phyloP scores from a whole-genome alignment of 75 land plant species.

The Adiantum capillusveneris region DNA sequence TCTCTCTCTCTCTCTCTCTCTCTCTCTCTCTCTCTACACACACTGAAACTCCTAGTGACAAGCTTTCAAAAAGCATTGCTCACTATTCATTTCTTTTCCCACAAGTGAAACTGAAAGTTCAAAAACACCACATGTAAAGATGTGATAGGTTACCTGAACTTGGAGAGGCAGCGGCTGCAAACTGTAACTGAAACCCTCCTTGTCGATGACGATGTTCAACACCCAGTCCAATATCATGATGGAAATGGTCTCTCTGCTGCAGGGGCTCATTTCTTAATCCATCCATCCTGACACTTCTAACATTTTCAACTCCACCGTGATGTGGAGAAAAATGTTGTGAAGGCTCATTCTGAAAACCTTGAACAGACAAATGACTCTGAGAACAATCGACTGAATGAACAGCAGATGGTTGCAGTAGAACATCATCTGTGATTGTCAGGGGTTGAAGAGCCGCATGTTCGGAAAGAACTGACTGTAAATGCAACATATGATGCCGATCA shows the following conservation, averaged over 20 bases:
- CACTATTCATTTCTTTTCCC: no score
- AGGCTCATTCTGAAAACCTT: background rate
- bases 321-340: background rate
- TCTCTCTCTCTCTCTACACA: no score
- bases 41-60: no score
- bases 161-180: conserved; percentile 12
- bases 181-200: conserved; percentile 11
- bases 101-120: no score
- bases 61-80: no score
- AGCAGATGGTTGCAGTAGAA: background rate
- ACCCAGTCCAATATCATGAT: background rate
- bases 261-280: background rate
- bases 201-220: background rate
- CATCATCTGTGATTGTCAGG: conserved; percentile 1
- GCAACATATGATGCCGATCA: conserved; percentile 13
- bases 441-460: background rate
- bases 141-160: conserved; percentile 34
- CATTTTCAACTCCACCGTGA: background rate
- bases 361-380: conserved; percentile 1
- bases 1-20: no score
- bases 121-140: no score
- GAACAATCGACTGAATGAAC: conserved; percentile 1
- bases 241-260: background rate
- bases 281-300: background rate
- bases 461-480: conserved; percentile 1